Conservation (phyloP, 768 basidiomycete genomes). For the Naganishia randhawae region DNA sequence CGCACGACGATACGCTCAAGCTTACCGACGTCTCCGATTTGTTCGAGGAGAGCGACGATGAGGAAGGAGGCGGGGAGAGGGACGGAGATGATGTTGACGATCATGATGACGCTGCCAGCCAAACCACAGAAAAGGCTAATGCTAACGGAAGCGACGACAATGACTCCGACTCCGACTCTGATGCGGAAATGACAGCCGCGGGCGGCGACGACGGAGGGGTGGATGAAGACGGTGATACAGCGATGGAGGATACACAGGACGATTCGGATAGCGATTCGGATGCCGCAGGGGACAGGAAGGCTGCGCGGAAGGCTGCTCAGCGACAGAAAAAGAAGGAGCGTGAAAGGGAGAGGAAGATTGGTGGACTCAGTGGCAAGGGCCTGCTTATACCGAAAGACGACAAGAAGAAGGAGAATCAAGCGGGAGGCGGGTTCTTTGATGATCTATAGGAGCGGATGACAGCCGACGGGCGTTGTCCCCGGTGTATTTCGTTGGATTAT, state of each 20-base stretch:
- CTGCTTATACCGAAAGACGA: slow-evolving; percentile 62
- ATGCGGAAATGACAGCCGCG: slow-evolving; percentile 43
- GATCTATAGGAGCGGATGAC: slow-evolving; percentile 54
- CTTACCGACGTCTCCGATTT: slow-evolving; percentile 78
- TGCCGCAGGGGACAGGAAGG: slow-evolving; percentile 35
- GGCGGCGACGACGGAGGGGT: slow-evolving; percentile 32
- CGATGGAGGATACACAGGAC: slow-evolving; percentile 39
- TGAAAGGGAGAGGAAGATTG: slow-evolving; percentile 27
- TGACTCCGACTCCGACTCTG: slow-evolving; percentile 20
- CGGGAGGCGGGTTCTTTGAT: slow-evolving; percentile 65
- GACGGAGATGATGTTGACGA: slow-evolving; percentile 52
- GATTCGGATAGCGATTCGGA: slow-evolving; percentile 26
- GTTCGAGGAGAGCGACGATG: slow-evolving; percentile 60
- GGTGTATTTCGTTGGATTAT: neutral
- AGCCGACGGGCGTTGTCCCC: neutral
- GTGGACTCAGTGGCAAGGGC: slow-evolving; percentile 25
- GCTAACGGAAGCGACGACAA: neutral
- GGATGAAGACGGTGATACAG: slow-evolving; percentile 26
- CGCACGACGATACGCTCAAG: slow-evolving; percentile 80
- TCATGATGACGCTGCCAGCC: slow-evolving; percentile 41
- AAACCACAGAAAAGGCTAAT: slow-evolving; percentile 15
- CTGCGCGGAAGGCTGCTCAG: slow-evolving; percentile 27
- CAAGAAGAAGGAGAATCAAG: slow-evolving; percentile 61
- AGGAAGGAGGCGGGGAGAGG: slow-evolving; percentile 41
- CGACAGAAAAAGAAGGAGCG: slow-evolving; percentile 38